Base-by-base conservation (phyloP, 176 grass and related monocot genomes). In the Eleusine coracana region DNA sequence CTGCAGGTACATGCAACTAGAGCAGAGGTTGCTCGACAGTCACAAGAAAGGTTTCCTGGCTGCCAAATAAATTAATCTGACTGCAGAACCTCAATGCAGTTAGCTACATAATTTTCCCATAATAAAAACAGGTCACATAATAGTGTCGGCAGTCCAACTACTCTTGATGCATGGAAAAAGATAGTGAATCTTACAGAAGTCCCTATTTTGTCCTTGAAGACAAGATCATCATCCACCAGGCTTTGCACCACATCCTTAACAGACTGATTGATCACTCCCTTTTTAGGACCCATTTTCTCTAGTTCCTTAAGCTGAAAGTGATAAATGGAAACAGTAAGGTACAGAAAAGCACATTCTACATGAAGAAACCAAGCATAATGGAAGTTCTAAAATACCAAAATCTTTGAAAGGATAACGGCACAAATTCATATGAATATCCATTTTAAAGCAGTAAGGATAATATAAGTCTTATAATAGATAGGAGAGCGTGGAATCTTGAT, bases 211-310 rank as follows among this genome's bases (percentile, higher is more conserved):
- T 98, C 96, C 75, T 91, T 98, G 79, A 98, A 86, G 75, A 98
- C 96, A 84, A 93, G 92, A 52, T 98, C 96, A 98, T 98, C 96
- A 85, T 98, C 96, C 89, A 95, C 96, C 71, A 98, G 86, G 46
- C 68, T 98, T 90, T 98, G 92, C 61, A 95, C 79, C 48, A 98
- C 96, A 93, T 98, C 96, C 88, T 98, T 98, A 51, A 98, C 92
- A 0, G 96, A 98, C 71, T 98, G 96, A 81, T 90, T 98, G 80
- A 98, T 98, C 36, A 95, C 92, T 5, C 92, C 96, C 77, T 93
- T 98, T 85, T 95, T 98, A 17, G 92, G 96, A 64, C 92, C 92
- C 87, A 98, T 80, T 79, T 98, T 98, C 89, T 98, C 96, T 31
- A 95, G 91, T 79, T 98, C 96, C 59, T 98, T 98, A 56, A 98